phyloP scores from a whole-genome alignment of 768 basidiomycete genomes.

The Suillus paluster region DNA sequence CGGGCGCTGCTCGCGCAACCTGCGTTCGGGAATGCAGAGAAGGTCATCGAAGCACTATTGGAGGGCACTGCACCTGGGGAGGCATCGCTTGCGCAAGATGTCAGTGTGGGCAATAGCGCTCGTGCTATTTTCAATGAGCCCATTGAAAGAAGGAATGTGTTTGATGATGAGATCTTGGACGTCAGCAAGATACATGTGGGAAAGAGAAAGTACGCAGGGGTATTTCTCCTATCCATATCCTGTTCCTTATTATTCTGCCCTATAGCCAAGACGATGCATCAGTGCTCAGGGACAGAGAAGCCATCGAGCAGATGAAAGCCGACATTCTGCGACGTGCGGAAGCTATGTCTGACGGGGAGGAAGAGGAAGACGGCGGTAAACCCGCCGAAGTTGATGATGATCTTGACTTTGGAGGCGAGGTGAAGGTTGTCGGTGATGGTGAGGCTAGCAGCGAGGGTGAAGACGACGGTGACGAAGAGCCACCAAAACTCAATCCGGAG shows the following conservation, averaged over 20 bases:
- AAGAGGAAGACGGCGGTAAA: slow-evolving; percentile 48
- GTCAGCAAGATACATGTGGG: slow-evolving; percentile 59
- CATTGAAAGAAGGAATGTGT: slow-evolving; percentile 69
- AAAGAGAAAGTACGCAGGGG: slow-evolving; percentile 59
- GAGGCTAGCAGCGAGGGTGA: slow-evolving; percentile 46
- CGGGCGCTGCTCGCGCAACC: slow-evolving; percentile 56
- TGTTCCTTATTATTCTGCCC: slow-evolving; percentile 11
- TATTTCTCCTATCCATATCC: slow-evolving; percentile 7
- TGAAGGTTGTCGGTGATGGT: slow-evolving; percentile 65
- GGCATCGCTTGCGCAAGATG: slow-evolving; percentile 30
- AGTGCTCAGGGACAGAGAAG: slow-evolving; percentile 57
- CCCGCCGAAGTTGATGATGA: slow-evolving; percentile 47
- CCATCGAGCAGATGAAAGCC: slow-evolving; percentile 78
- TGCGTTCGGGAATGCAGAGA: slow-evolving; percentile 56
- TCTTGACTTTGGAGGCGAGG: slow-evolving; percentile 56
- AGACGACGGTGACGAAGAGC: slow-evolving; percentile 32
- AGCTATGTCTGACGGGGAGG: slow-evolving; percentile 65
- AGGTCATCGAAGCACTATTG: slow-evolving; percentile 71
- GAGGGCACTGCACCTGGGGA: slow-evolving; percentile 66
- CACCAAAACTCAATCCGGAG: slow-evolving; percentile 45
- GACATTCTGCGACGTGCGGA: slow-evolving; percentile 82
- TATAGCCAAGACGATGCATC: slow-evolving; percentile 49
- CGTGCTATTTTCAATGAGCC: slow-evolving; percentile 11
- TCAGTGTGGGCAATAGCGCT: neutral
- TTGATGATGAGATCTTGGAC: slow-evolving; percentile 76